Percentiles rank a stretch among this genome's conserved stretches.
These are phyloP conservation scores for Physaria fendleri DNA, from an alignment of 345 rosid species.

Conservation along the genomic window DNA sequence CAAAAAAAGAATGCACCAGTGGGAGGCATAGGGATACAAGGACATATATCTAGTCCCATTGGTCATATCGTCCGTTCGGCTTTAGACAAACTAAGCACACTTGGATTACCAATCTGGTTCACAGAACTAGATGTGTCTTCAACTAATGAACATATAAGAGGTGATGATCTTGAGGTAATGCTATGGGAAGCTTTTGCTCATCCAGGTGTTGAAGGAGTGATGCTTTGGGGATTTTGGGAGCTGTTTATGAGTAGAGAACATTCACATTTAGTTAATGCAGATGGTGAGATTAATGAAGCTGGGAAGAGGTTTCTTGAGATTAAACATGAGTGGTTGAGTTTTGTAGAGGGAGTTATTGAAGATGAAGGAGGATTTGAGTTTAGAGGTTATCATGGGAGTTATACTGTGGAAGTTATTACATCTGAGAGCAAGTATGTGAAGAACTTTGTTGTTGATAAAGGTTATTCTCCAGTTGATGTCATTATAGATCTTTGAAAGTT, in stretches of 20 bases:
- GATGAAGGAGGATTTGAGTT: conserved; percentile 53
- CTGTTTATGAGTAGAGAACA: conserved; percentile 74
- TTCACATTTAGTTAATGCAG: conserved; percentile 77
- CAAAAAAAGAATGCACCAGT: conserved; percentile 76
- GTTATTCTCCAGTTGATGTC: conserved; percentile 50
- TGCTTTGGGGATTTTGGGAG: conserved; percentile 99
- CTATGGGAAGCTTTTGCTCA: conserved; percentile 89
- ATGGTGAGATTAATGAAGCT: conserved; percentile 82
- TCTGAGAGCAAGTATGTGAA: conserved; percentile 32
- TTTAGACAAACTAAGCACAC: conserved; percentile 60
- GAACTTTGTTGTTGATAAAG: conserved; percentile 60
- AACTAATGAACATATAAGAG: conserved; percentile 64
- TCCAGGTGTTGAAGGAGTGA: conserved; percentile 86
- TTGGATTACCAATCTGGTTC: conserved; percentile 94
- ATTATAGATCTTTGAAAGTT: conserved; percentile 44
- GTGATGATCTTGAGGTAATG: conserved; percentile 94
- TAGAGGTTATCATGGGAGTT: conserved; percentile 82
- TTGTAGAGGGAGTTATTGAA: conserved; percentile 38
- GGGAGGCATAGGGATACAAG: conserved; percentile 93
- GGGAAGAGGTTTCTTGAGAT: conserved; percentile 68
- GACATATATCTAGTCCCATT: conserved; percentile 77
- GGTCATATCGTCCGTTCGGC: conserved; percentile 71
- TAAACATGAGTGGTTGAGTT: conserved; percentile 66
- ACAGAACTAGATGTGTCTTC: conserved; percentile 92
- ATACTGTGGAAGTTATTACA: conserved; percentile 44